phyloP scores from a whole-genome alignment of 2,329 filamentous ascomycete species.

The Cercospora sojina region DNA sequence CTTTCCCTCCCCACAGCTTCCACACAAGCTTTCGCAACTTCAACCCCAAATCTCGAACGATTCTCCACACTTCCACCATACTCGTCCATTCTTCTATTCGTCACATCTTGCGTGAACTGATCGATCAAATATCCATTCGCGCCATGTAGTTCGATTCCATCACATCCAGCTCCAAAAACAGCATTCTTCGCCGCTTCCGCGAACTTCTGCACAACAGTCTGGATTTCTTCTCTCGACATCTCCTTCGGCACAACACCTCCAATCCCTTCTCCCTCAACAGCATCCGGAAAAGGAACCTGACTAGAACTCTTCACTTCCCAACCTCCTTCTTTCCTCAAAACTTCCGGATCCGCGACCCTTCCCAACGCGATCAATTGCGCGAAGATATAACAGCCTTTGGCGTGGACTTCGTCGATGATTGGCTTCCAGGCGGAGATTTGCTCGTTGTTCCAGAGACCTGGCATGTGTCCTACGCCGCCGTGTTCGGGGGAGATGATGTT shows the following conservation, averaged over 20 bases:
- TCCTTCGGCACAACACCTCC: conserved; percentile 12
- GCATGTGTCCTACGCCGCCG: conserved; percentile 29
- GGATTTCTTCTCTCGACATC: conserved; percentile 43
- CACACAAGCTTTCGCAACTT: conserved; percentile 52
- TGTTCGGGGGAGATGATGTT: conserved; percentile 38
- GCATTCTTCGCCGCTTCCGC: conserved; percentile 45
- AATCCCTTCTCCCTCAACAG: neutral
- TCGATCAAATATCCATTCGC: conserved; percentile 57
- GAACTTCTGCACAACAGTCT: conserved; percentile 38
- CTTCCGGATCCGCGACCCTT: conserved; percentile 41
- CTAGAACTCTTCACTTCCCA: neutral
- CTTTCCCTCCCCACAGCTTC: conserved; percentile 49
- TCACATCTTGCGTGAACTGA: conserved; percentile 60
- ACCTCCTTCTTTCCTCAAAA: neutral
- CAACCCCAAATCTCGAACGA: conserved; percentile 51
- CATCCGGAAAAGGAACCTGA: neutral
- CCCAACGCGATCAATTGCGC: conserved; percentile 51
- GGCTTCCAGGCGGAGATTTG: conserved; percentile 53
- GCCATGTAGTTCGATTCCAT: conserved; percentile 57
- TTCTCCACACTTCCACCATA: conserved; percentile 51
- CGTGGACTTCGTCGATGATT: conserved; percentile 53
- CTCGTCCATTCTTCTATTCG: conserved; percentile 52
- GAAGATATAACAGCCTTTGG: conserved; percentile 51
- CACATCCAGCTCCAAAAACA: conserved; percentile 52
- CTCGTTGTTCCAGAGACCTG: conserved; percentile 36